These are phyloP conservation scores for Cornus florida DNA, from an alignment of 148 eudicot genomes.

Conservation along the genomic window DNA sequence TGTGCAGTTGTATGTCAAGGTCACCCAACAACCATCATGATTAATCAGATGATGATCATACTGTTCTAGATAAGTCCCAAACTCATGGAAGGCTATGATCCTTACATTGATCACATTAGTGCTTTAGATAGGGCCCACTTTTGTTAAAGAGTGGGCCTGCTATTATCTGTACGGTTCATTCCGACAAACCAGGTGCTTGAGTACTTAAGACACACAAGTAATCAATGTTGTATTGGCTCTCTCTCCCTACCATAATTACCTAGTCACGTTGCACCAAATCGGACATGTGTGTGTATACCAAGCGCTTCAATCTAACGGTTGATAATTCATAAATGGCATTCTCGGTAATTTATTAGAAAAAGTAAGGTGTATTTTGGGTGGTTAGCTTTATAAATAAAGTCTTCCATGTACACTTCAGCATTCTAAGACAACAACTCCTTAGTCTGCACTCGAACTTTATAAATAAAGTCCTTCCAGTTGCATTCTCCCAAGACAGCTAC, in stretches of 20 bases:
- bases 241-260: slow-evolving; percentile 2
- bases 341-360: not conserved
- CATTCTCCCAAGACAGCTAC: slow-evolving; percentile 2
- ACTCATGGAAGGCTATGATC: not conserved
- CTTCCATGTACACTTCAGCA: slow-evolving; percentile 1
- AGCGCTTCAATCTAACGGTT: not conserved
- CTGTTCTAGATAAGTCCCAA: not conserved
- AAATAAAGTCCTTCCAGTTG: slow-evolving; percentile 5
- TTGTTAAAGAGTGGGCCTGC: too few species aligned
- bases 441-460: slow-evolving; percentile 17
- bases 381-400: slow-evolving; percentile 28
- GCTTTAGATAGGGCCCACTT: not conserved
- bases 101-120: too few species aligned
- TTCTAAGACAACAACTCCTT: slow-evolving; percentile 12
- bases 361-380: not conserved
- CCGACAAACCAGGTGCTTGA: too few species aligned
- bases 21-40: not conserved
- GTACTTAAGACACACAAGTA: not conserved
- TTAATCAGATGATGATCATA: not conserved
- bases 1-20: too few species aligned
- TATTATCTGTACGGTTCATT: too few species aligned
- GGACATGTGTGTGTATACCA: not conserved
- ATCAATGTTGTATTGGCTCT: too few species aligned
- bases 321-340: slow-evolving; percentile 13
- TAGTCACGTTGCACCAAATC: slow-evolving; percentile 25